Evolutionary conservation across 352 stramenopile genomes (phyloP), one percentile per base, ranked within the genome.

Genomic region (Pythium rhizo-oryzae): DNA sequence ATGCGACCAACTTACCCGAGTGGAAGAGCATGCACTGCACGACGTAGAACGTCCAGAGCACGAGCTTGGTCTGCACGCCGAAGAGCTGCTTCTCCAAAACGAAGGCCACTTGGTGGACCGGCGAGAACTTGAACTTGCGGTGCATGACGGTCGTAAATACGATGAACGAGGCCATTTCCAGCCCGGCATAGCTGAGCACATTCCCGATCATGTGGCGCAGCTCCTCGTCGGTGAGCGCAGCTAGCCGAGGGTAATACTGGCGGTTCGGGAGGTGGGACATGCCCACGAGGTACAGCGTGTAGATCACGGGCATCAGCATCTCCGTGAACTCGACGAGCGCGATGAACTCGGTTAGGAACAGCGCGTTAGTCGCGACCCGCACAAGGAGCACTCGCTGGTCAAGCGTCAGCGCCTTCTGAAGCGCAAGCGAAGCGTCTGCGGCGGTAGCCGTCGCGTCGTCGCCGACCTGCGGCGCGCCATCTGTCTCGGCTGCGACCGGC

Each of bases 1-100:
- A n/a, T n/a, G n/a, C n/a, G n/a, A n/a, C n/a, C n/a, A n/a, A 30
- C 65, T 39, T 53, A 72, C 65, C 65, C 15, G 68, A 70, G 18
- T 83, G 73, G 4, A 63, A 60, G 15, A 84, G 28, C 35, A 70
- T 75, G 7, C 67, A 66, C 24, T 84, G 74, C 49, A 84, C 65
- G 49, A 81, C 65, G 37, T 81, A 84, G 39, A 80, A 62, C 6
- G 78, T 72, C 33, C 78, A 80, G 9, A 80, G 62, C 8, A 73
- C 61, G 1, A 84, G 67, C 28, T 80, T 81, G 2, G 74, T 74
- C 55, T 81, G 74, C 7, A 77, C 59, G 6, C 69, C 50, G 18
- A 49, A 39, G 18, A 33, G 33, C 2, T 81, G 71, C 7, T 12
- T 49, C 19, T 79, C 69, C 7, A 84, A 56, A 37, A 85, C 75